These are phyloP conservation scores for Orobanche coerulescens DNA, from an alignment of 257 asterid genomes.

Conservation along the genomic window DNA sequence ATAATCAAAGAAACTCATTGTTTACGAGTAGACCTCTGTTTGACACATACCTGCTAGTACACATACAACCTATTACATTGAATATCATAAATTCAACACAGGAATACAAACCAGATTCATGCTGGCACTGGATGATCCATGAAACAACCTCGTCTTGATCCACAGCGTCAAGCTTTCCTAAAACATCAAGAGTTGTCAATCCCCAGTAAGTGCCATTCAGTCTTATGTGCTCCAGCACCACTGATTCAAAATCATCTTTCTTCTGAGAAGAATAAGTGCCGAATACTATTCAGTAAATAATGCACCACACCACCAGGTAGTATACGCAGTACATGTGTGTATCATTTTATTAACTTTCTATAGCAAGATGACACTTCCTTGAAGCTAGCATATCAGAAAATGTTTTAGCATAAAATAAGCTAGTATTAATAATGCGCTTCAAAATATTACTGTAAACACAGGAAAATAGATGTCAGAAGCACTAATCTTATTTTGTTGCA, in stretches of 20 bases:
- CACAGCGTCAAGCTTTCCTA: constrained; percentile 64
- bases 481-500: not conserved
- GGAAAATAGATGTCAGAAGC: not conserved
- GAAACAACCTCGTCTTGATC: constrained; percentile 73
- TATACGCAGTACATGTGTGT: not conserved
- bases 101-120: constrained; percentile 68
- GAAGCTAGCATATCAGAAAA: not conserved
- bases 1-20: not conserved
- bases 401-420: not conserved
- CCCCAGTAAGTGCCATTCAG: constrained; percentile 97
- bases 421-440: not conserved
- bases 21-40: too few species aligned
- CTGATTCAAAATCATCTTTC: constrained; percentile 69
- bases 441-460: not conserved
- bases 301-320: not conserved
- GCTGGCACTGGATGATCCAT: constrained; percentile 90
- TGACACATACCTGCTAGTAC: not conserved
- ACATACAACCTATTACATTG: not conserved
- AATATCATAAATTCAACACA: constrained; percentile 3
- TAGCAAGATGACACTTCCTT: not conserved
- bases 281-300: not conserved
- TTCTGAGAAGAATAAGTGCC: constrained; percentile 32
- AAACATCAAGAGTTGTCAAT: constrained; percentile 74
- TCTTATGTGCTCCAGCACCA: constrained; percentile 85
- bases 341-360: not conserved